phyloP scores from a whole-genome alignment of 257 asterid species.

The Penstemon barbatus region DNA sequence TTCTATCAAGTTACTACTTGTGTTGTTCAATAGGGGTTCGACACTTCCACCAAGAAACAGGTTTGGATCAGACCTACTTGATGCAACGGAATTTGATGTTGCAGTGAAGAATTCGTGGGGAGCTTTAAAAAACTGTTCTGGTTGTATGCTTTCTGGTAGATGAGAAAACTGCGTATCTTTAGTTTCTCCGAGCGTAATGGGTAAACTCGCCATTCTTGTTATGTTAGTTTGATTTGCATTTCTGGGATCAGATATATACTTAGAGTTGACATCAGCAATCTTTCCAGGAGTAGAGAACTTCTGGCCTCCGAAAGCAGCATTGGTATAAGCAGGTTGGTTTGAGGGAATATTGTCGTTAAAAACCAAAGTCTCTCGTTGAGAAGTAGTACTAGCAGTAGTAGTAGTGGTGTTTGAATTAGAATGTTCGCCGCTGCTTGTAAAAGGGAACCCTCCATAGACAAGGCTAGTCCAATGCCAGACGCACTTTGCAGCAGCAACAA shows the following conservation, averaged over 20 bases:
- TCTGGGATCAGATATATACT: constrained; percentile 10
- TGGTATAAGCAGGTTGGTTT: constrained; percentile 18
- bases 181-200: constrained; percentile 22
- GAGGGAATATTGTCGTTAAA: constrained; percentile 6
- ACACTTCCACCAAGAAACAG: constrained; percentile 17
- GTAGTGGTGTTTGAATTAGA: neutral
- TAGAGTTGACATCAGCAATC: constrained; percentile 20
- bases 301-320: constrained; percentile 13
- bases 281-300: constrained; percentile 21
- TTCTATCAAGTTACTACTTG: neutral
- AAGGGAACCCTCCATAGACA: constrained; percentile 79
- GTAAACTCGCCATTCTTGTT: constrained; percentile 30
- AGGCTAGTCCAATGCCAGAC: constrained; percentile 90
- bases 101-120: constrained; percentile 40
- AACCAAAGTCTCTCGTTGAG: neutral
- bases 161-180: constrained; percentile 12
- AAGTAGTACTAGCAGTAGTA: neutral
- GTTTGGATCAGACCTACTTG: constrained; percentile 28
- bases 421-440: constrained; percentile 58
- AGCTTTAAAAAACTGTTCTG: constrained; percentile 33
- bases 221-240: constrained; percentile 23
- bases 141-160: constrained; percentile 32
- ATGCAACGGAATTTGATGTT: constrained; percentile 2
- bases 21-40: constrained; percentile 17
- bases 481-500: constrained; percentile 87